Evolutionary conservation across 2,329 filamentous ascomycete species (phyloP).

Genomic region (Tolypocladium amazonense): DNA sequence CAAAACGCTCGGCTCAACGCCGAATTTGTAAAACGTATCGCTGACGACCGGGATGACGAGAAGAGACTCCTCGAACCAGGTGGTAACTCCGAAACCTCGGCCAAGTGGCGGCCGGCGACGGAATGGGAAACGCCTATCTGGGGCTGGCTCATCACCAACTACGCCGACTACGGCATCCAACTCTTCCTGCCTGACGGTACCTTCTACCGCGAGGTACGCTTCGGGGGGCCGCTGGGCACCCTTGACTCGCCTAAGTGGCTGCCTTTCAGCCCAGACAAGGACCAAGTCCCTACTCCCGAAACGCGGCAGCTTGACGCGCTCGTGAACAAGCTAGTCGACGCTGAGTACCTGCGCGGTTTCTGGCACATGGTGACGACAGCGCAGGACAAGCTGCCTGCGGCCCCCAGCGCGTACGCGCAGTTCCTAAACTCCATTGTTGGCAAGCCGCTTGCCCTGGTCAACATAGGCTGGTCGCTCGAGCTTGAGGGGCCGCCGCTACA

Average conservation of each 20-base stretch:
- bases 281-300: background rate
- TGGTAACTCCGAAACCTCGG: background rate
- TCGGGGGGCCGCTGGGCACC: constrained; percentile 18
- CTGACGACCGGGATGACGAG: background rate
- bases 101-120: constrained; percentile 5
- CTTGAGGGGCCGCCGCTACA: constrained; percentile 10
- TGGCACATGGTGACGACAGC: constrained; percentile 24
- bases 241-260: constrained; percentile 18
- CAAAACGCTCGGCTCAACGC: constrained; percentile 25
- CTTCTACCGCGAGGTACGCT: constrained; percentile 30
- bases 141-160: constrained; percentile 32
- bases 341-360: constrained; percentile 19
- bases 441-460: constrained; percentile 28
- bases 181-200: constrained; percentile 28
- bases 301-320: constrained; percentile 17
- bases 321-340: constrained; percentile 10
- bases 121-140: constrained; percentile 31
- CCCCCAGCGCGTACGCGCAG: constrained; percentile 24
- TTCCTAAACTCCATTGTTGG: constrained; percentile 26
- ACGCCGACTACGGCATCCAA: constrained; percentile 27
- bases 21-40: constrained; percentile 14
- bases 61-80: too few relatives aligned
- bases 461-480: constrained; percentile 28
- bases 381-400: constrained; percentile 9
- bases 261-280: constrained; percentile 16